Conservation (phyloP, 176 grass and related monocot genomes). For the Cocos nucifera region DNA sequence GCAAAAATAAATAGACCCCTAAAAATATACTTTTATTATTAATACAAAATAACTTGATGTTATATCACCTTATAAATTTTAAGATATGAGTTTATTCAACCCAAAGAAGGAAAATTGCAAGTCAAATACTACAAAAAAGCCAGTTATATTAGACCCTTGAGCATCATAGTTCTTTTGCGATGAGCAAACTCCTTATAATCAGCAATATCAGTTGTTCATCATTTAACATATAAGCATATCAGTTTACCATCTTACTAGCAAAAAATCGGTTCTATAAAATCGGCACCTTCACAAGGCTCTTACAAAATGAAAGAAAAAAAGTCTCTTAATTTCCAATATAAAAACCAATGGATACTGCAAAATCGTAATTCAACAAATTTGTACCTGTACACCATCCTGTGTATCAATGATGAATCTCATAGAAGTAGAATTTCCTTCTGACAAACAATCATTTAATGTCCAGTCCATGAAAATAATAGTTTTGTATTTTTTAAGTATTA, state of each 20-base stretch:
- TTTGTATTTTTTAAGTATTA: too few relatives aligned
- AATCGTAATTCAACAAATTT: neutral
- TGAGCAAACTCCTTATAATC: constrained; percentile 36
- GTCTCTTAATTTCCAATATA: neutral
- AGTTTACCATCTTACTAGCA: constrained; percentile 59
- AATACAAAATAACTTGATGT: too few relatives aligned
- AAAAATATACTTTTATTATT: too few relatives aligned
- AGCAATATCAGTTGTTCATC: constrained; percentile 44
- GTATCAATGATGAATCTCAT: too few relatives aligned
- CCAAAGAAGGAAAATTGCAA: neutral
- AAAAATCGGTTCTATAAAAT: constrained; percentile 88
- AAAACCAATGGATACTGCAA: too few relatives aligned
- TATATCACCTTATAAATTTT: too few relatives aligned
- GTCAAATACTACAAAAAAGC: constrained; percentile 66
- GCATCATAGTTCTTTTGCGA: constrained; percentile 89
- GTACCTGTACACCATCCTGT: neutral
- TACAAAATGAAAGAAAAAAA: constrained; percentile 23
- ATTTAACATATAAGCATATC: constrained; percentile 71
- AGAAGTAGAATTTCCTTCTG: too few relatives aligned
- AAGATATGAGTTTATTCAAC: too few relatives aligned
- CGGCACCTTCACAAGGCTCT: constrained; percentile 76
- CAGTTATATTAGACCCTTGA: constrained; percentile 56
- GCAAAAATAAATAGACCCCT: too few relatives aligned
- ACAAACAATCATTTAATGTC: too few relatives aligned
- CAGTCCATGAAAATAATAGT: too few relatives aligned